phyloP scores from a whole-genome alignment of 441 rosid genomes.

The Erodium texanum region DNA sequence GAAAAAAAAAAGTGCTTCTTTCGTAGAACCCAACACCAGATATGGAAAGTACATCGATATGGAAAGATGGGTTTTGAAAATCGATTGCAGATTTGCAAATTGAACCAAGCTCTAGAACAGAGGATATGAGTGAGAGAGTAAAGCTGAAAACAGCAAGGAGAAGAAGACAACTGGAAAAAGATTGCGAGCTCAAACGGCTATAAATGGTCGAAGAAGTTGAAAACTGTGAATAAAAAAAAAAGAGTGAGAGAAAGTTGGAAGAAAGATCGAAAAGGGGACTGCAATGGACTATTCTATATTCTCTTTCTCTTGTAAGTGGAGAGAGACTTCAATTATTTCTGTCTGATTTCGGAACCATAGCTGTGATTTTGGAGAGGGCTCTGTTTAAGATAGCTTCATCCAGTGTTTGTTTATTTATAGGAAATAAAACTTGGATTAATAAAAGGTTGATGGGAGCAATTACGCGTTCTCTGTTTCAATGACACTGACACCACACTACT shows the following conservation, averaged over 20 bases:
- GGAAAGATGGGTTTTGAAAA: background rate
- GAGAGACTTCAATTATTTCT: no score
- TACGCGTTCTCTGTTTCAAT: no score
- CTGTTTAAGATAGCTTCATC: background rate
- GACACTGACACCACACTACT: background rate
- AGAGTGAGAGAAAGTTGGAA: background rate
- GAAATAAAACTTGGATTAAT: background rate
- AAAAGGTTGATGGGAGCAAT: background rate
- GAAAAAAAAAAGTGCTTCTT: background rate
- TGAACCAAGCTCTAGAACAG: background rate
- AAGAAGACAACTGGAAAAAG: background rate
- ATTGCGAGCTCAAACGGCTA: background rate
- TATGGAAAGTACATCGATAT: background rate
- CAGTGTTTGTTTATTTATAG: background rate
- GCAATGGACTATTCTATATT: background rate
- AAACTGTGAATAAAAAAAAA: no score
- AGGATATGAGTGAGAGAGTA: background rate
- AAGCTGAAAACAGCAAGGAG: background rate
- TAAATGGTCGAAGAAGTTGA: background rate
- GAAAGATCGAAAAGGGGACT: background rate
- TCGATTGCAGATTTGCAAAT: background rate
- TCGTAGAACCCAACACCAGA: background rate
- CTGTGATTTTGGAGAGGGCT: no score
- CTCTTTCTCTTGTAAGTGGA: no score
- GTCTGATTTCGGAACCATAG: background rate